Percentiles rank a stretch among this genome's conserved stretches.
These are phyloP conservation scores for Starmerella davenportii DNA, from an alignment of 805 yeast genomes.

Conservation along the genomic window DNA sequence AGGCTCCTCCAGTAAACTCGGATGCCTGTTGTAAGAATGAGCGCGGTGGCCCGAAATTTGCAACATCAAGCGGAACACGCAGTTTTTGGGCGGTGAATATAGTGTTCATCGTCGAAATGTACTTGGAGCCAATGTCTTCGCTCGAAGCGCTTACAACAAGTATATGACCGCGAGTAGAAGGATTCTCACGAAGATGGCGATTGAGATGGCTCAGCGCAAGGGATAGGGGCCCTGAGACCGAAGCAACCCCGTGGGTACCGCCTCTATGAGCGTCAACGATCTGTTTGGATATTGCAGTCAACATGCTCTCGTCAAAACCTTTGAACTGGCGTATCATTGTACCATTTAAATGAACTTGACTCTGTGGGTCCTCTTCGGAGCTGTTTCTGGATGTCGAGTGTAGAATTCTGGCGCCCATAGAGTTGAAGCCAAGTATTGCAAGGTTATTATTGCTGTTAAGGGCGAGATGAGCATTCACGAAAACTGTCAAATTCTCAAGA, in stretches of 20 bases:
- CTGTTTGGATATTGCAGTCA: slow-evolving; percentile 37
- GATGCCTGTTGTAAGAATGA: slow-evolving; percentile 89
- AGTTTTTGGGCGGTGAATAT: slow-evolving; percentile 87
- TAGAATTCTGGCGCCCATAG: slow-evolving; percentile 47
- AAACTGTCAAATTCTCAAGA: slow-evolving; percentile 49
- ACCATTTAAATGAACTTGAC: slow-evolving; percentile 21
- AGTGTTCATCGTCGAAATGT: slow-evolving; percentile 85
- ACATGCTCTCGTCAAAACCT: slow-evolving; percentile 54
- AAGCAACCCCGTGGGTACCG: slow-evolving; percentile 38
- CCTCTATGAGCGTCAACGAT: slow-evolving; percentile 29
- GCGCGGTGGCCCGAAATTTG: slow-evolving; percentile 54
- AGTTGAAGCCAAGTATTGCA: slow-evolving; percentile 60
- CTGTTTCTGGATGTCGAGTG: slow-evolving; percentile 32
- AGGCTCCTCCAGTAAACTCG: slow-evolving; percentile 85
- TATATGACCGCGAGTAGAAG: slow-evolving; percentile 44
- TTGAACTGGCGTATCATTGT: slow-evolving; percentile 72
- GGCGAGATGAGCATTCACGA: slow-evolving; percentile 74
- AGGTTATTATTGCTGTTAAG: slow-evolving; percentile 70
- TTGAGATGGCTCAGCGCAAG: slow-evolving; percentile 60
- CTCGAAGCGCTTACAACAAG: slow-evolving; percentile 41
- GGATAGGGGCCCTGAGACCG: slow-evolving; percentile 49
- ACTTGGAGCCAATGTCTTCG: slow-evolving; percentile 60
- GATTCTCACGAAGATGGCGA: slow-evolving; percentile 30
- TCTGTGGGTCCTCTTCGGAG: background rate
- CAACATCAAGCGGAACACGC: slow-evolving; percentile 74